Evolutionary conservation across 2,329 filamentous ascomycete species (phyloP).

Genomic region (Elsinoe perseae): DNA sequence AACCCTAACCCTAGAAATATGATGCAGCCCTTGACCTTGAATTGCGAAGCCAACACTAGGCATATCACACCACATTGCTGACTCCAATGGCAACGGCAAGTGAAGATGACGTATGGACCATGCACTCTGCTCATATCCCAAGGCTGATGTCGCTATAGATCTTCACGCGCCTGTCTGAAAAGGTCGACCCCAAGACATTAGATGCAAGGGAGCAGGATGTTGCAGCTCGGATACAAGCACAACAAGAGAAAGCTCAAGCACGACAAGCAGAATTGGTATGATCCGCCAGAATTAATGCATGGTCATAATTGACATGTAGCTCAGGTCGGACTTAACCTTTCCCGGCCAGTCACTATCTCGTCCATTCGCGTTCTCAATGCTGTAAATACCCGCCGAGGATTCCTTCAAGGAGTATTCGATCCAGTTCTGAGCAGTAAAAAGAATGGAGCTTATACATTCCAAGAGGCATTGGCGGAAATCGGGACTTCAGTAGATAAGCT

Average conservation of each 20-base stretch:
- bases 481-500: constrained; percentile 65
- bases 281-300: background rate
- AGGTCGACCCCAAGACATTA: constrained; percentile 50
- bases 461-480: constrained; percentile 68
- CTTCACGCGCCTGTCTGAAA: constrained; percentile 53
- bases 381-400: constrained; percentile 70
- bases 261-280: constrained; percentile 58
- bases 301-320: background rate
- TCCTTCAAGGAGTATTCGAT: constrained; percentile 73
- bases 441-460: constrained; percentile 64
- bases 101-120: constrained; percentile 1
- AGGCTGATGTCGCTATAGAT: constrained; percentile 36
- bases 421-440: constrained; percentile 65
- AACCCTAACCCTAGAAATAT: background rate
- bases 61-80: background rate
- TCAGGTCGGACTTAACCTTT: constrained; percentile 72
- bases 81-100: constrained; percentile 11
- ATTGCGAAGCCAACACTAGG: background rate
- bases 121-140: too few species aligned
- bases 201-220: constrained; percentile 54
- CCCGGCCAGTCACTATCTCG: constrained; percentile 79
- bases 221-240: constrained; percentile 50
- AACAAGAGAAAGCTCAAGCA: constrained; percentile 55
- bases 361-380: constrained; percentile 78
- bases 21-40: background rate